phyloP scores from a whole-genome alignment of 106 monocot species.

The Dioscorea alata region DNA sequence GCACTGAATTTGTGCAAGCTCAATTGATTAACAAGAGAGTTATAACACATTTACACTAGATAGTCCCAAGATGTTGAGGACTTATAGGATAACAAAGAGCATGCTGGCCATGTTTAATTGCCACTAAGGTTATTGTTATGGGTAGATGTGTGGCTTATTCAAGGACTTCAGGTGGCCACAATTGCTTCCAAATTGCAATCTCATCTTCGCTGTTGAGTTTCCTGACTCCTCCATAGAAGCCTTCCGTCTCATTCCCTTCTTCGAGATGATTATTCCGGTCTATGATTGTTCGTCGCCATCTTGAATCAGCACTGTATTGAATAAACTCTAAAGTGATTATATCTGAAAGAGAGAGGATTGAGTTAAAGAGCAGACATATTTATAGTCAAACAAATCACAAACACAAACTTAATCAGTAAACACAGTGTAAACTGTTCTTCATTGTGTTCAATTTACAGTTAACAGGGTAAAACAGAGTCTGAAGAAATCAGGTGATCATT shows the following conservation, averaged over 20 bases:
- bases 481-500: no score
- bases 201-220: constrained; percentile 50
- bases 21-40: no score
- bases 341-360: constrained; percentile 18
- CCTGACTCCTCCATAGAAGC: constrained; percentile 80
- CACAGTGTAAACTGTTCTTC: background rate
- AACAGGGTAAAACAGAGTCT: no score
- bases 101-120: no score
- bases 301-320: constrained; percentile 48
- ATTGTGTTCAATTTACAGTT: no score
- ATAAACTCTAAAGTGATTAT: constrained; percentile 59
- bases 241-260: constrained; percentile 58
- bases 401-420: no score
- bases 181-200: constrained; percentile 44
- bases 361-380: no score
- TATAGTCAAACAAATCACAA: background rate
- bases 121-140: no score
- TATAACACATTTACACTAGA: no score
- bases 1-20: no score
- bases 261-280: constrained; percentile 50
- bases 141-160: constrained; percentile 18
- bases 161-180: constrained; percentile 51
- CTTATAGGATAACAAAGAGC: no score
- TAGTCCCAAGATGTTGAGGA: no score
- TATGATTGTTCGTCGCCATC: constrained; percentile 43